Percentiles rank a stretch among this genome's conserved stretches.
Conservation (phyloP, 2,329 filamentous ascomycete species). For the Eurotiales sp. region DNA sequence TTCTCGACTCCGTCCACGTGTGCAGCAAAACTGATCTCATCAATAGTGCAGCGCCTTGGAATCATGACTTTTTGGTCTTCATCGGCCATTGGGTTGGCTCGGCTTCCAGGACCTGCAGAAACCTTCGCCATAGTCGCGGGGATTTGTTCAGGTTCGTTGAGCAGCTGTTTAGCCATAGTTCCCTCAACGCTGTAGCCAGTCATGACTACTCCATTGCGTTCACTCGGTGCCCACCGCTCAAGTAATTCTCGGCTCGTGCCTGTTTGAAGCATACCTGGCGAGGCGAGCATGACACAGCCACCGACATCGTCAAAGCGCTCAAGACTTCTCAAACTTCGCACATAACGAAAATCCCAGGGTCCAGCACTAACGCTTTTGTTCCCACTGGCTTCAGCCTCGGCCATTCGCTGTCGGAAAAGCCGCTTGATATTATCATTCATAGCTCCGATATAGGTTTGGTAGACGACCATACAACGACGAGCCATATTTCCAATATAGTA, state of each 20-base stretch:
- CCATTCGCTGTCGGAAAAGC: constrained; percentile 88
- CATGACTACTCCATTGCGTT: constrained; percentile 97
- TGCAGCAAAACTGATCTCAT: constrained; percentile 92
- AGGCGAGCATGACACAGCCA: constrained; percentile 93
- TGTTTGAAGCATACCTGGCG: constrained; percentile 96
- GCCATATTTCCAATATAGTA: constrained; percentile 97
- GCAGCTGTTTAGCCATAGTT: constrained; percentile 94
- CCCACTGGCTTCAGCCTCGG: constrained; percentile 77
- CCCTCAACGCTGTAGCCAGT: constrained; percentile 98
- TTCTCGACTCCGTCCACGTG: constrained; percentile 97
- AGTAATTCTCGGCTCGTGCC: constrained; percentile 89
- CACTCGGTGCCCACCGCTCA: constrained; percentile 92
- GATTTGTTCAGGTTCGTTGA: constrained; percentile 92
- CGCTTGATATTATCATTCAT: constrained; percentile 99
- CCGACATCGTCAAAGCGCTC: constrained; percentile 96
- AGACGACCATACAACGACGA: constrained; percentile 96
- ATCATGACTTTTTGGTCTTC: constrained; percentile 84
- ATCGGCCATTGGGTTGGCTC: constrained; percentile 58
- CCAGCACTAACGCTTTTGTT: constrained; percentile 66
- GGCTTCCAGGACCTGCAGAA: constrained; percentile 50
- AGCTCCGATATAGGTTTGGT: constrained; percentile 94
- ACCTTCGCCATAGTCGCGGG: constrained; percentile 82
- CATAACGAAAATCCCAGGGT: constrained; percentile 96
- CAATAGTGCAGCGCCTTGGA: constrained; percentile 83
- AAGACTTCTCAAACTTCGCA: constrained; percentile 84